These are phyloP conservation scores for Wickerhamiella shivajii DNA, from an alignment of 805 yeast species.

Conservation along the genomic window DNA sequence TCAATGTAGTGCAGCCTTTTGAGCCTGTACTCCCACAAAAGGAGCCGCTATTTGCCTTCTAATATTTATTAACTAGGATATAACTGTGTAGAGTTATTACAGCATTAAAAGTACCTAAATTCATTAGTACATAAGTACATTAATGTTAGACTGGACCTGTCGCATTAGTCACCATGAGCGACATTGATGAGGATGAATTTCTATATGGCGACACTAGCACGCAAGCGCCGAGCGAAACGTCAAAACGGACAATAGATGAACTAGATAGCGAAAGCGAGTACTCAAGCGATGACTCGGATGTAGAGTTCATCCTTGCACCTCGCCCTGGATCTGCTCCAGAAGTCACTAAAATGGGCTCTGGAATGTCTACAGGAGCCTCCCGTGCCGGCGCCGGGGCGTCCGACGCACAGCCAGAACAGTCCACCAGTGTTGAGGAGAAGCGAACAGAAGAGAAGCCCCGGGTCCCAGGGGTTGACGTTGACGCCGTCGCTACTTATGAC, in stretches of 20 bases:
- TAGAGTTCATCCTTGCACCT: slow-evolving; percentile 62
- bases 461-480: slow-evolving; percentile 43
- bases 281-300: slow-evolving; percentile 39
- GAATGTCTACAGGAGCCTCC: slow-evolving; percentile 5
- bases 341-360: background rate
- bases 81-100: too few relatives aligned
- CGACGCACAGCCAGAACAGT: slow-evolving; percentile 6
- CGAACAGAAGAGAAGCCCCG: slow-evolving; percentile 7
- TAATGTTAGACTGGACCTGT: too few relatives aligned
- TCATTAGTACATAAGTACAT: too few relatives aligned
- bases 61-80: slow-evolving; percentile 4
- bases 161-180: too few relatives aligned
- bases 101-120: too few relatives aligned
- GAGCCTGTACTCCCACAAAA: slow-evolving; percentile 13
- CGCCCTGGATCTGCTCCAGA: slow-evolving; percentile 10
- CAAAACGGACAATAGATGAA: too few relatives aligned
- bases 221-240: too few relatives aligned
- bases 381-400: slow-evolving; percentile 14
- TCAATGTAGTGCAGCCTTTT: slow-evolving; percentile 42
- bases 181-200: too few relatives aligned
- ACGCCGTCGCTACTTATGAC: slow-evolving; percentile 55
- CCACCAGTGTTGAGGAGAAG: too few relatives aligned
- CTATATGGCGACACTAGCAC: too few relatives aligned
- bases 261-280: slow-evolving; percentile 1
- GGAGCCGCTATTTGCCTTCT: slow-evolving; percentile 15